These are phyloP conservation scores for Coemansia reversa DNA, from an alignment of 192 early-diverging fungal genomes.

Conservation along the genomic window DNA sequence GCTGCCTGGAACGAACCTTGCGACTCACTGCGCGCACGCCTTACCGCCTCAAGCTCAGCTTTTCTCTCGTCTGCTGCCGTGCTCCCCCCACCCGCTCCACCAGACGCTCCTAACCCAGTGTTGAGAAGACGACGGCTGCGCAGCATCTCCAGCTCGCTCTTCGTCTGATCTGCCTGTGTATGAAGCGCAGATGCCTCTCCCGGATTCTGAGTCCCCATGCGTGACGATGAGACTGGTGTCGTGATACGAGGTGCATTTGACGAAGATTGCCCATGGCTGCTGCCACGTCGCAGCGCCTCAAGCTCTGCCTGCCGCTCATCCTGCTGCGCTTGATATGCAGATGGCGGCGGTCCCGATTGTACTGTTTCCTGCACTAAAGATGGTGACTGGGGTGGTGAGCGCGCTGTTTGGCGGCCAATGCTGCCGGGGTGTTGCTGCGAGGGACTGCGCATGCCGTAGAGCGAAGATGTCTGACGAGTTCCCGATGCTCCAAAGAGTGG, in stretches of 20 bases:
- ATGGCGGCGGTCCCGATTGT: slow-evolving; percentile 2
- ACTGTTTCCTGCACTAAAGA: slow-evolving; percentile 13
- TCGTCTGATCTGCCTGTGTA: slow-evolving; percentile 53
- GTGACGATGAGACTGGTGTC: slow-evolving; percentile 22
- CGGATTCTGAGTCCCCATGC: slow-evolving; percentile 19
- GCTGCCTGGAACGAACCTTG: slow-evolving; percentile 13
- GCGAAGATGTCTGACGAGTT: slow-evolving; percentile 31
- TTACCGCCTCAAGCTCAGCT: slow-evolving; percentile 45
- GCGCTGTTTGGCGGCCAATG: not conserved
- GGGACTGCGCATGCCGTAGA: slow-evolving; percentile 20
- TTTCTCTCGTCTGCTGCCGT: slow-evolving; percentile 26
- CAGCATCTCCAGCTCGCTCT: slow-evolving; percentile 52
- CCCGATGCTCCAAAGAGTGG: slow-evolving; percentile 18
- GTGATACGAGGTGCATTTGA: slow-evolving; percentile 17
- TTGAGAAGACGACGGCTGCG: slow-evolving; percentile 48
- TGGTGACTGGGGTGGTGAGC: slow-evolving; percentile 10
- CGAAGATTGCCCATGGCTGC: slow-evolving; percentile 33
- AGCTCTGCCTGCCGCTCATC: slow-evolving; percentile 54
- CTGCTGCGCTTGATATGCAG: slow-evolving; percentile 36
- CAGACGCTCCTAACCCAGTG: slow-evolving; percentile 22
- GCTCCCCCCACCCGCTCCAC: slow-evolving; percentile 6
- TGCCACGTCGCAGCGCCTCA: slow-evolving; percentile 49
- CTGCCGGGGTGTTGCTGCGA: not conserved
- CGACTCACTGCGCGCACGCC: slow-evolving; percentile 36
- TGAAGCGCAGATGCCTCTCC: slow-evolving; percentile 36